phyloP scores from a whole-genome alignment of 805 yeast species.

The Phaffomyces thermotolerans region DNA sequence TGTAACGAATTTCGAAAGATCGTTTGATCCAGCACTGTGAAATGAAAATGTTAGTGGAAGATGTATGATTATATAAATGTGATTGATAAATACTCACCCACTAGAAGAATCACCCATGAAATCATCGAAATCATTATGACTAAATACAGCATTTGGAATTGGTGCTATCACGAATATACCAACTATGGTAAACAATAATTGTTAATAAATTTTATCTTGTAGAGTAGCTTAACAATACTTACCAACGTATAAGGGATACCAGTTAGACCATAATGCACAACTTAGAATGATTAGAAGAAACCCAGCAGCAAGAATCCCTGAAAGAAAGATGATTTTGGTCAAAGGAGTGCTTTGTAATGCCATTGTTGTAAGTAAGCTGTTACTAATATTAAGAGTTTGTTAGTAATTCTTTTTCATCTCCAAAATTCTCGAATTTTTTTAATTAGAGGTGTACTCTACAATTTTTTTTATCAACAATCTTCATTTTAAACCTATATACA shows the following conservation, averaged over 20 bases:
- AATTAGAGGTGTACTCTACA: too few relatives aligned
- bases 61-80: too few relatives aligned
- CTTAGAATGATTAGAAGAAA: conserved; percentile 82
- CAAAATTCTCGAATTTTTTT: neutral
- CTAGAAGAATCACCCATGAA: conserved; percentile 48
- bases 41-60: conserved; percentile 10
- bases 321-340: conserved; percentile 68
- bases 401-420: neutral
- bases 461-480: neutral
- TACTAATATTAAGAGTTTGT: neutral
- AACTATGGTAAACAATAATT: conserved; percentile 24
- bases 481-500: conserved; percentile 6
- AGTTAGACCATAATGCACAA: conserved; percentile 81
- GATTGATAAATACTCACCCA: neutral
- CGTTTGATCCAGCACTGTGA: conserved; percentile 42
- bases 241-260: conserved; percentile 81
- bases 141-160: conserved; percentile 57
- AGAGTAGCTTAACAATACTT: conserved; percentile 17
- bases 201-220: neutral
- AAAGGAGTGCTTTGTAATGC: conserved; percentile 43
- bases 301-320: conserved; percentile 80
- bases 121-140: conserved; percentile 40
- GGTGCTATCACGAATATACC: conserved; percentile 66
- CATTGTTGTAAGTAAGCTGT: neutral
- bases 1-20: conserved; percentile 71